Evolutionary conservation across 768 basidiomycete genomes (phyloP).

Genomic region (Chalciporus chontae): DNA sequence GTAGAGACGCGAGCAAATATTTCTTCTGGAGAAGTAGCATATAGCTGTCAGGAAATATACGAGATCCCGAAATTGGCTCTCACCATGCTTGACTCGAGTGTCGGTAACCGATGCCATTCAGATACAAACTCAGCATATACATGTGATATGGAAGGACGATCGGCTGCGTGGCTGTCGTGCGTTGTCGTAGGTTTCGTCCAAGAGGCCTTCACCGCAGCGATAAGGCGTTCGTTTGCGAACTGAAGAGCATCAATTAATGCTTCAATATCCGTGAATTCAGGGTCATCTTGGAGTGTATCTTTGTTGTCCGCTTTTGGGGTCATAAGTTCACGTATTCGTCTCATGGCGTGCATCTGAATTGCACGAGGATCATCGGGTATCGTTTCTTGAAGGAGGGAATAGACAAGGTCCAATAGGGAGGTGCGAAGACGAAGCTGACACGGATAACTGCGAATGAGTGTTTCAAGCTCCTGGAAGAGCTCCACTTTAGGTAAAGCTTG

Average conservation of each 20-base stretch:
- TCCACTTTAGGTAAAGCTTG: conserved; percentile 39
- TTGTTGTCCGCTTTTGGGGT: conserved; percentile 23
- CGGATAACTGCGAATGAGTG: conserved; percentile 42
- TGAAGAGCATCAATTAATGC: conserved; percentile 28
- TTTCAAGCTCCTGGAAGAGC: conserved; percentile 41
- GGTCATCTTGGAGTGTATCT: conserved; percentile 6
- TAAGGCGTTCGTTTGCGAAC: conserved; percentile 29
- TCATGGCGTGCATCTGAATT: conserved; percentile 38
- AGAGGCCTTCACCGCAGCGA: conserved; percentile 28
- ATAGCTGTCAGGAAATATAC: not conserved
- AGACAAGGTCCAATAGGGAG: conserved; percentile 41
- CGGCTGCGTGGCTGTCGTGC: conserved; percentile 10
- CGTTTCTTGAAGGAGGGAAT: conserved; percentile 36
- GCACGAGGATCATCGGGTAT: conserved; percentile 38
- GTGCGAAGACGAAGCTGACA: conserved; percentile 37
- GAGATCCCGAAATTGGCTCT: conserved; percentile 4
- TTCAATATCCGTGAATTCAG: conserved; percentile 15
- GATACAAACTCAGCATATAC: conserved; percentile 45
- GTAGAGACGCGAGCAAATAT: conserved; percentile 50
- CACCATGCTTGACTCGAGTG: conserved; percentile 32
- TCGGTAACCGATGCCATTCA: conserved; percentile 41
- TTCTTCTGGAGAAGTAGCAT: conserved; percentile 39
- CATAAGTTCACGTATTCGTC: conserved; percentile 26
- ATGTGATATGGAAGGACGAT: conserved; percentile 29
- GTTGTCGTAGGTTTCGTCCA: conserved; percentile 5